Base-by-base conservation (phyloP, 2,329 filamentous ascomycete genomes). In the Scopulariopsis brevicaulis region DNA sequence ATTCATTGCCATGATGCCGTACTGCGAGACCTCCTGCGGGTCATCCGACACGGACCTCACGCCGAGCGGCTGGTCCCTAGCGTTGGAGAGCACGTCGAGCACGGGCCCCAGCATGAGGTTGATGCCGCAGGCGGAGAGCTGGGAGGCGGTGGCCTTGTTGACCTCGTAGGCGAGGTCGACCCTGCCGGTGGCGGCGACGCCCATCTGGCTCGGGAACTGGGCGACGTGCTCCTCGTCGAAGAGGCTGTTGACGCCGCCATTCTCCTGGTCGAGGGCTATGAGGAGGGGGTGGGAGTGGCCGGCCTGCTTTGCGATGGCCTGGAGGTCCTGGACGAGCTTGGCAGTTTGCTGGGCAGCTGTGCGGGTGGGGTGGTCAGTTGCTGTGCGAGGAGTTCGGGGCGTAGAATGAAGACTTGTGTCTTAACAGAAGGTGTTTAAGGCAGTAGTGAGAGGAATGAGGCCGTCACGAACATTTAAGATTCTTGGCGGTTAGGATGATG, bases 121-220 rank as follows among this genome's bases (percentile, higher is more conserved):
- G 66, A 99, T 89, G 35, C 94, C 94, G 64, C 95, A 94, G 12
- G 94, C 91, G 53, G 89, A 86, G 32, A 97, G 82, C 71, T 97
- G 94, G 64, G 93, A 89, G 3, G 91, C 94, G 0, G 93, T 97
- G 18, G 94, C 92, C 71, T 93, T 92, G 59, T 91, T 93, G 58
- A 97, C 85, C 64, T 93, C 87, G 68, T 93, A 96, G 6, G 93
- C 90, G 58, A 97, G 76, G 12, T 94, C 84, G 40, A 85, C 86
- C 12, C 87, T 92, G 25, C 92, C 90, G 4, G 92, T 91, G 24
- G 94, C 94, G n/a, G 93, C 91, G 60, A 96, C 81, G 14, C 92
- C 93, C 93, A 99, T 97, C 62, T 93, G 89, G 67, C 92, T 96
- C 10, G 94, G 94, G 64, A 96, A 99, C 69, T 97, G 94, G 63